Evolutionary conservation across 2,329 filamentous ascomycete genomes (phyloP), one percentile per base, ranked within the genome.

Genomic region (Pezicula neosporulosa): DNA sequence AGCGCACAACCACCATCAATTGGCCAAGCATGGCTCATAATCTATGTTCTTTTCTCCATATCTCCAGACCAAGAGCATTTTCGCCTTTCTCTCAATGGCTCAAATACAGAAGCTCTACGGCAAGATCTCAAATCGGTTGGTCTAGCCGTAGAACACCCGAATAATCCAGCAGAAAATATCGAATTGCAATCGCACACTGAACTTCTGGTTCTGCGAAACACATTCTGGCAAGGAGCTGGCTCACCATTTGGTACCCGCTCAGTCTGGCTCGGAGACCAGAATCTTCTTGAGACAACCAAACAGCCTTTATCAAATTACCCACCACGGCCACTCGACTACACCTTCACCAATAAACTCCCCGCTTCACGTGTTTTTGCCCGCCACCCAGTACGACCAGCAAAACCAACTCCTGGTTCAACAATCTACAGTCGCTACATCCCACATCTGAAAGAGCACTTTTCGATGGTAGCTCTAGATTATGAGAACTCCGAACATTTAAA

Each of bases 401-500:
- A 93, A 72, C 88, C 89, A 5, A 71, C 75, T 2, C 85, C 86
- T 0, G 86, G 87, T 3, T 80, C 84, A 1, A 77, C 87, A 54
- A 78, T 89, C 59, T 93, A 93, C 73, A 90, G 86, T 64, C 83
- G 89, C 51, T 92, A 85, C 73, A 85, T 92, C 54, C 87, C 87
- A 7, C 83, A 91, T 62, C 74, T 92, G 38, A 75, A 82, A 54
- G 85, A 92, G 73, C 86, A 82, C 57, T 92, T 92, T 67, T 89
- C 85, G 54, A 87, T 92, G 74, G 76, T 87, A n/a, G 83, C 82
- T 10, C 76, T 93, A 1, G 85, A 92, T 66, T 88, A 81, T 69
- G 63, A 76, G 30, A 73, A 89, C 61, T 64, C 72, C 1, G 75
- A 81, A 60, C 87, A 93, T 68, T 70, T 92, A 47, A 70, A 74